Percentiles rank a stretch among this genome's conserved stretches.
Conservation (phyloP, 108 stramenopile species). For the Skeletonema tropicum region DNA sequence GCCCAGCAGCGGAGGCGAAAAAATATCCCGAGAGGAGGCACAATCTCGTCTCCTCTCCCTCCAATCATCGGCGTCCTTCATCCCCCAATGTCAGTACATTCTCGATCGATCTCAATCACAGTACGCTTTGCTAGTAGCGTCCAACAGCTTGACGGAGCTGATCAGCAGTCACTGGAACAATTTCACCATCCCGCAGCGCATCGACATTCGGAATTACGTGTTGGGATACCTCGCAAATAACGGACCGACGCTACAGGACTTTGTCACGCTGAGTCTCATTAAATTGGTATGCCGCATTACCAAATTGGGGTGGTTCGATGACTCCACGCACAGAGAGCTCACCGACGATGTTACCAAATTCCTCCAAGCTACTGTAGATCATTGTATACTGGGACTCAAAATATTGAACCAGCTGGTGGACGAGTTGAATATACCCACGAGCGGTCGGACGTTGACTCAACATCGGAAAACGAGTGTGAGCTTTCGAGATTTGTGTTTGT, state of each 20-base stretch:
- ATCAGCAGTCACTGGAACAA: constrained; percentile 96
- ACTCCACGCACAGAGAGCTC: constrained; percentile 89
- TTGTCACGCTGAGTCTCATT: constrained; percentile 85
- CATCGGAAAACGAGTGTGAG: constrained; percentile 97
- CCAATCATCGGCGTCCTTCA: constrained; percentile 91
- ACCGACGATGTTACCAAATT: constrained; percentile 96
- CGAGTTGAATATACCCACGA: constrained; percentile 94
- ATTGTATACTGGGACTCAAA: constrained; percentile 95
- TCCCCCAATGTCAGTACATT: constrained; percentile 98
- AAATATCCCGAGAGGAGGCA: constrained; percentile 75
- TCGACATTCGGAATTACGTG: constrained; percentile 97
- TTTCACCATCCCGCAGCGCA: constrained; percentile 90
- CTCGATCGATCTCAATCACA: constrained; percentile 90
- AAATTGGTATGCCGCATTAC: constrained; percentile 97
- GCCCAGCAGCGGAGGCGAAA: constrained; percentile 56
- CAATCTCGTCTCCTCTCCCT: constrained; percentile 91
- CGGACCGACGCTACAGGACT: constrained; percentile 89
- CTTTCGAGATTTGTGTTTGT: constrained; percentile 93
- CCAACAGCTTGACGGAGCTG: constrained; percentile 90
- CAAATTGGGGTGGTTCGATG: constrained; percentile 98
- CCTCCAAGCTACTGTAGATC: constrained; percentile 92
- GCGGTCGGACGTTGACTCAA: constrained; percentile 94
- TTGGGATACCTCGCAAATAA: constrained; percentile 93
- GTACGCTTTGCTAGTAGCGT: constrained; percentile 94
- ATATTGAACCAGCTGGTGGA: constrained; percentile 96